Conservation (phyloP, 2,329 filamentous ascomycete genomes). For the Aspergillus ochraceus region DNA sequence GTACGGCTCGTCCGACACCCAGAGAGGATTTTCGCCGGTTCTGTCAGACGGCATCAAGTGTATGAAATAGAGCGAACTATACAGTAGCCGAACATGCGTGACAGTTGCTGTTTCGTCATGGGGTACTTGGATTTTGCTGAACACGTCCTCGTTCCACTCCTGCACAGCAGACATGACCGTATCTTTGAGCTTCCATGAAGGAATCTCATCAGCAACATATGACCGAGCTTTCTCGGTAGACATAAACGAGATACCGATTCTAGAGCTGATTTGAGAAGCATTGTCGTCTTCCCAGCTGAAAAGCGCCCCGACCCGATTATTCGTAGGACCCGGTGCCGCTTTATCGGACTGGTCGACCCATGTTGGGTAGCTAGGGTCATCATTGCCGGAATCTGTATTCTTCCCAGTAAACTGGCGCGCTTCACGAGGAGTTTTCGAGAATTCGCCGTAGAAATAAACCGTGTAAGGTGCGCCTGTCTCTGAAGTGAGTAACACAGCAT, state of each 20-base stretch:
- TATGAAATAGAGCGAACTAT: constrained; percentile 59
- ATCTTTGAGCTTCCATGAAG: constrained; percentile 60
- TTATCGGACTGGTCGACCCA: constrained; percentile 51
- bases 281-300: constrained; percentile 60
- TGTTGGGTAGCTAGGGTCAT: constrained; percentile 57
- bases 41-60: constrained; percentile 68
- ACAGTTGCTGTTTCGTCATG: constrained; percentile 32
- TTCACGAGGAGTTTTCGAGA: constrained; percentile 37
- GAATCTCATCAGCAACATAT: constrained; percentile 66
- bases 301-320: constrained; percentile 58
- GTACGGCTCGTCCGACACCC: constrained; percentile 65
- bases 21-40: constrained; percentile 69
- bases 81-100: constrained; percentile 30
- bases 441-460: constrained; percentile 48
- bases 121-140: constrained; percentile 45
- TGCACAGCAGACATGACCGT: constrained; percentile 53
- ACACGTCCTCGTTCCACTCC: constrained; percentile 60
- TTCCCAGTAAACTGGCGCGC: constrained; percentile 39
- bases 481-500: background rate
- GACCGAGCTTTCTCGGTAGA: constrained; percentile 63
- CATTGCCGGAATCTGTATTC: constrained; percentile 49
- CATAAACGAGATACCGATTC: constrained; percentile 69
- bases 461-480: constrained; percentile 38
- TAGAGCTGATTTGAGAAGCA: constrained; percentile 54
- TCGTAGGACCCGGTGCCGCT: constrained; percentile 56